Percentiles rank a stretch among this genome's conserved stretches.
Evolutionary conservation across 345 rosid species (phyloP).

Genomic region (Populus pruinosa): DNA sequence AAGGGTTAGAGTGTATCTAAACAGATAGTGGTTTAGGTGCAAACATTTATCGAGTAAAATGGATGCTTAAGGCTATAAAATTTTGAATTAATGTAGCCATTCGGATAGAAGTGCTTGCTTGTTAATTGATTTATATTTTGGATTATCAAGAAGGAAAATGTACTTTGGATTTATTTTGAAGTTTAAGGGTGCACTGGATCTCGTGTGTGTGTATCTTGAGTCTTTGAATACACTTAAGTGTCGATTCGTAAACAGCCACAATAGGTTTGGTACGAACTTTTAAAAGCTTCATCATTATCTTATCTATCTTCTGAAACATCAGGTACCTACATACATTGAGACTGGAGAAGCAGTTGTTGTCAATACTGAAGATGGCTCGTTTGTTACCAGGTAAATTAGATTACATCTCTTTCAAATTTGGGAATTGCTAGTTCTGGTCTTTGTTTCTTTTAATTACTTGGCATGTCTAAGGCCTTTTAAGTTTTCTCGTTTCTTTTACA

Average conservation of each 20-base stretch:
- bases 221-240: background rate
- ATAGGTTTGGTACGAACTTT: background rate
- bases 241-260: background rate
- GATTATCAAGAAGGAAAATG: too few relatives aligned
- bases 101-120: too few relatives aligned
- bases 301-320: constrained; percentile 7
- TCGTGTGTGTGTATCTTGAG: background rate
- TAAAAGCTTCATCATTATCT: background rate
- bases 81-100: too few relatives aligned
- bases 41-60: too few relatives aligned
- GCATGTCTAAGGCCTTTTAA: background rate
- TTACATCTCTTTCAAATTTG: background rate
- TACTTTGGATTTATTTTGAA: too few relatives aligned
- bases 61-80: too few relatives aligned
- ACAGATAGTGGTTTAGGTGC: too few relatives aligned
- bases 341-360: constrained; percentile 71
- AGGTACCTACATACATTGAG: constrained; percentile 81
- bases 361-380: constrained; percentile 69
- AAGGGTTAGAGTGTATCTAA: background rate
- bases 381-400: constrained; percentile 56
- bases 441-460: background rate
- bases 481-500: background rate
- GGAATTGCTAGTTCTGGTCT: background rate
- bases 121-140: too few relatives aligned
- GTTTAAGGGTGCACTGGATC: background rate